Percentiles rank a stretch among this genome's conserved stretches.
Evolutionary conservation across 805 yeast species (phyloP).

Genomic region (Teunomyces gatunensis): DNA sequence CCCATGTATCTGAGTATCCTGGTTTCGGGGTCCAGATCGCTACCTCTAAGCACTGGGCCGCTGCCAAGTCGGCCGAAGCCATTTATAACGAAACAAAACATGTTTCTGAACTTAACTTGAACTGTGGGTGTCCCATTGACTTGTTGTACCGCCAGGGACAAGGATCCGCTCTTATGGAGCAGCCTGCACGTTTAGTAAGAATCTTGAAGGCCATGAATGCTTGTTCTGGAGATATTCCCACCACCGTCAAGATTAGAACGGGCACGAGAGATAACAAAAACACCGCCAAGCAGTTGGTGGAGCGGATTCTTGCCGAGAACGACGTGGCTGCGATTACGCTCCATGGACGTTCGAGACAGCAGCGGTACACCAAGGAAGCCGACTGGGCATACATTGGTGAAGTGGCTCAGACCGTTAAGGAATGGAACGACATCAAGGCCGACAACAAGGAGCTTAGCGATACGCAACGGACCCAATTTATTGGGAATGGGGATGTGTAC

Average conservation of each 20-base stretch:
- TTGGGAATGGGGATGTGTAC: slow-evolving; percentile 94
- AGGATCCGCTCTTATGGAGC: slow-evolving; percentile 90
- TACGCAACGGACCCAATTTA: slow-evolving; percentile 66
- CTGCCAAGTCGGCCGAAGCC: slow-evolving; percentile 87
- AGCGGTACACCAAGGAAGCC: slow-evolving; percentile 86
- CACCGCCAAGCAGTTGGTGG: slow-evolving; percentile 77
- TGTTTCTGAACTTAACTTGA: slow-evolving; percentile 83
- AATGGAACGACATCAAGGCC: slow-evolving; percentile 47
- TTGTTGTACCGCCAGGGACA: slow-evolving; percentile 91
- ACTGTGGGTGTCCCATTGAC: slow-evolving; percentile 98
- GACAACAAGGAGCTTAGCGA: slow-evolving; percentile 56
- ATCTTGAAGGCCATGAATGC: slow-evolving; percentile 86
- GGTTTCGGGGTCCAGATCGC: slow-evolving; percentile 95
- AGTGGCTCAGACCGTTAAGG: slow-evolving; percentile 67
- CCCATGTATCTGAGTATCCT: slow-evolving; percentile 76
- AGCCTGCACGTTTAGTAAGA: slow-evolving; percentile 75
- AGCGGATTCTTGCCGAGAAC: slow-evolving; percentile 69
- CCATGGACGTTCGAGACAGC: slow-evolving; percentile 96
- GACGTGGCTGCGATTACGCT: slow-evolving; percentile 88
- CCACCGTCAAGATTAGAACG: slow-evolving; percentile 88
- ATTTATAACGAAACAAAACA: slow-evolving; percentile 54
- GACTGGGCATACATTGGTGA: slow-evolving; percentile 87
- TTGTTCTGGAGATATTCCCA: slow-evolving; percentile 85
- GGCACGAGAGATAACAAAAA: slow-evolving; percentile 85
- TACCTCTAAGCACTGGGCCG: slow-evolving; percentile 88